These are phyloP conservation scores for Aquilaria malaccensis DNA, from an alignment of 345 rosid genomes.

Conservation along the genomic window DNA sequence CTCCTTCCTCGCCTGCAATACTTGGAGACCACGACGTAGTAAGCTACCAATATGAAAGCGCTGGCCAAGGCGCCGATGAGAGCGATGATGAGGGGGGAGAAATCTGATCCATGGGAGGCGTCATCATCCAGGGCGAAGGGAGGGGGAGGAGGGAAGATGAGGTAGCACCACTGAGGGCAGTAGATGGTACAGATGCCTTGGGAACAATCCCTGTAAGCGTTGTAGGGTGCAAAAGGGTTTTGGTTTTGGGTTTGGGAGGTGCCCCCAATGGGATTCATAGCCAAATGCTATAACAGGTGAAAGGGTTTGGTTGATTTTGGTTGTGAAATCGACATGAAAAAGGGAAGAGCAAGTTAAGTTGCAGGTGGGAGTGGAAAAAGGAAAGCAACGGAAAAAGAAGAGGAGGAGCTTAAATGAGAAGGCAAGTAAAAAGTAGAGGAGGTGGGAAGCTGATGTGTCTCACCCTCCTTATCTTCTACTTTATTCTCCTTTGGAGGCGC, in stretches of 20 bases:
- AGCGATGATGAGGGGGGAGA: slow-evolving; percentile 74
- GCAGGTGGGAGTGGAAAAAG: slow-evolving; percentile 2
- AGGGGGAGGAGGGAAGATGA: slow-evolving; percentile 75
- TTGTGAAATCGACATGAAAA: not conserved
- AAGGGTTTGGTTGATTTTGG: not conserved
- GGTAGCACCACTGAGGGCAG: slow-evolving; percentile 87
- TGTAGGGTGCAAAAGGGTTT: slow-evolving; percentile 42
- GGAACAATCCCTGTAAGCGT: slow-evolving; percentile 65
- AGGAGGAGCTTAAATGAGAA: slow-evolving; percentile 21
- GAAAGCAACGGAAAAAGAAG: not conserved
- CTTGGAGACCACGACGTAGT: slow-evolving; percentile 66
- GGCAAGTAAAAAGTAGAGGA: slow-evolving; percentile 28
- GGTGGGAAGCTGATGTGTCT: slow-evolving; percentile 20
- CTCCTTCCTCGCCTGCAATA: slow-evolving; percentile 35
- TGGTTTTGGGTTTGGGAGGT: slow-evolving; percentile 21
- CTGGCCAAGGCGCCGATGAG: slow-evolving; percentile 59
- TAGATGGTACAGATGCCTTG: slow-evolving; percentile 69
- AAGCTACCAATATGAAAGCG: slow-evolving; percentile 65
- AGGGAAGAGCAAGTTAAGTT: not conserved
- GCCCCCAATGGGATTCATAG: slow-evolving; percentile 32
- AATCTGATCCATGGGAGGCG: slow-evolving; percentile 22
- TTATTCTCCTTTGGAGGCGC: slow-evolving; percentile 7
- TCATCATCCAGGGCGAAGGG: slow-evolving; percentile 30
- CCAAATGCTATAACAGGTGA: not conserved
- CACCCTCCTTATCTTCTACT: slow-evolving; percentile 18